These are phyloP conservation scores for Luzula sylvatica DNA, from an alignment of 176 grass and related monocot species.

Conservation along the genomic window DNA sequence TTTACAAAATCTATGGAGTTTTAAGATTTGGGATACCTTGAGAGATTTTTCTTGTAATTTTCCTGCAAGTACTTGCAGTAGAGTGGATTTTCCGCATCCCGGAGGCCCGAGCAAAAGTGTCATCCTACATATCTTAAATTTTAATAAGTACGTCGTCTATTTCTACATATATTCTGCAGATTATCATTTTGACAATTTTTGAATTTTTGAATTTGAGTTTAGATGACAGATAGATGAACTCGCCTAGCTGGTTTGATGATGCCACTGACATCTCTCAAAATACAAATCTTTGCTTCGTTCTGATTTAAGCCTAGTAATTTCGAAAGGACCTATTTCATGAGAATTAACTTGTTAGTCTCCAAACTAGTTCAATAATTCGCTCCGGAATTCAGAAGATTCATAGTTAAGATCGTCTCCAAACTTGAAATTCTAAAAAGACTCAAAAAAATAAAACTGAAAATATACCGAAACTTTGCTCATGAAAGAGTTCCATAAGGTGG, in stretches of 20 bases:
- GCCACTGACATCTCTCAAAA: slow-evolving; percentile 41
- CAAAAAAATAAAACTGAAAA: not conserved
- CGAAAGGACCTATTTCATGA: slow-evolving; percentile 19
- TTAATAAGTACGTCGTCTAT: not conserved
- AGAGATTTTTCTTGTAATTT: slow-evolving; percentile 48
- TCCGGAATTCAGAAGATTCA: no score
- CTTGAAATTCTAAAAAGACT: no score
- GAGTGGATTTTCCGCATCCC: slow-evolving; percentile 70
- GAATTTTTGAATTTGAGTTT: not conserved
- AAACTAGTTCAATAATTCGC: no score
- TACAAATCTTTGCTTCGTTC: slow-evolving; percentile 31
- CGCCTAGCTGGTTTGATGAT: slow-evolving; percentile 58
- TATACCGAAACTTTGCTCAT: slow-evolving; percentile 23
- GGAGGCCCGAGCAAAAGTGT: slow-evolving; percentile 74
- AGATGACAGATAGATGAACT: not conserved
- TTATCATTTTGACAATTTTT: not conserved
- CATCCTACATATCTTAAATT: slow-evolving; percentile 34
- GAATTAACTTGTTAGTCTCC: no score
- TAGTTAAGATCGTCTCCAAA: no score
- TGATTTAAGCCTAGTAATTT: slow-evolving; percentile 27
- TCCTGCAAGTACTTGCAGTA: slow-evolving; percentile 54
- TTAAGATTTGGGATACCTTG: no score
- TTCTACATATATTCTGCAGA: not conserved
- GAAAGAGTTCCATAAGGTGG: slow-evolving; percentile 37
- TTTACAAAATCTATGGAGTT: no score